Base-by-base conservation (phyloP, 2,329 filamentous ascomycete species). In the Scopulariopsis brevicaulis region DNA sequence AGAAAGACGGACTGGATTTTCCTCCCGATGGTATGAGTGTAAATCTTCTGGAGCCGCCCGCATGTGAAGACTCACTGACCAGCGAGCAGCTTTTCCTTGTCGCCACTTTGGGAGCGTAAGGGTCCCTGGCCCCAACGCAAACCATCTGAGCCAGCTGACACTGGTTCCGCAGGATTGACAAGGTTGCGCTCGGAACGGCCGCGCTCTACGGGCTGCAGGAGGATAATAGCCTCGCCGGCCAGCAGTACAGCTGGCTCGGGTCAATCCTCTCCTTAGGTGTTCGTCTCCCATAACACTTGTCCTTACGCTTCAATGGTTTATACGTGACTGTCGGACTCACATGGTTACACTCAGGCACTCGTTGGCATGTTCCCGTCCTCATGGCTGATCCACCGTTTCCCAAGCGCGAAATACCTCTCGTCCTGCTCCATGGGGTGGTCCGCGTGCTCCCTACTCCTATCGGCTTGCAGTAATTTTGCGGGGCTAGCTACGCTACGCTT, bases 401-500 rank as follows among this genome's bases (percentile, higher is more conserved):
- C 70, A 1, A 71, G 69, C 50, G 66, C 65, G 1, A 54, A 54
- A 20, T 54, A 54, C 18, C 53, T 54, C 25, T 34, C 20, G 6
- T 12, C 6, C 15, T 54, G 53, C 53, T 54, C 53, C 25, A 12
- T 54, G 11, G 53, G 53, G 6, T 54, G 71, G 71, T 71, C 0
- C 48, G 59, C 1, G 70, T 78, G 6, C 63, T 78, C 20, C 70
- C 76, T 67, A 52, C 65, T 71, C 20, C 76, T 74, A 0, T 74
- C 76, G 0, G 69, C 71, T 0, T 73, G 68, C 14, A 64, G 65
- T 7, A 72, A 70, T 56, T 79, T 77, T 57, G 69, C 66, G 0
- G 73, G 74, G 0, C 65, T 79, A 15, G 72, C 73, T 0, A 65
- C 72, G 0, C 74, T 71, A 40, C 72, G 76, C 0, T 75, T 77